A percentile compares a stretch with the other conserved stretches of the same genome.
These are phyloP conservation scores for Annulohypoxylon truncatum DNA, from an alignment of 2,329 filamentous ascomycete genomes.

Conservation along the genomic window DNA sequence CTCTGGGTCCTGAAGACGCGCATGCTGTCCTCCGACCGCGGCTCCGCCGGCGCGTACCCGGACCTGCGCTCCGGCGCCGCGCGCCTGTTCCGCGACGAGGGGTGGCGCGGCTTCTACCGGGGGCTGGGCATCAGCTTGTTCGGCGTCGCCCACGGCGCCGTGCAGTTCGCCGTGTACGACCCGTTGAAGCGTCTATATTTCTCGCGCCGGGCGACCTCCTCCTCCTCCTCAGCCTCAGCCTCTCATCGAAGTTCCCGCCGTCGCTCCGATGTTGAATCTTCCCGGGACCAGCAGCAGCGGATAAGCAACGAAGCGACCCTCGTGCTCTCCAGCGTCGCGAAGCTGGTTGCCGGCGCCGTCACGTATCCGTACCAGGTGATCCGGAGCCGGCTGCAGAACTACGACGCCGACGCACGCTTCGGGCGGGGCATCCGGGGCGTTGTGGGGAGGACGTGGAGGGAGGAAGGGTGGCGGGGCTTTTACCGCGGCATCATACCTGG, in stretches of 20 bases:
- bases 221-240: too few species aligned
- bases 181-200: slow-evolving; percentile 69
- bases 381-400: slow-evolving; percentile 87
- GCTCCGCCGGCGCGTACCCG: slow-evolving; percentile 81
- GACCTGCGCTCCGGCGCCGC: slow-evolving; percentile 77
- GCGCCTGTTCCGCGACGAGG: slow-evolving; percentile 77
- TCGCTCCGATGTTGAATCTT: background rate
- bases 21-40: slow-evolving; percentile 87
- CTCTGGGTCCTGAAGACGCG: slow-evolving; percentile 99
- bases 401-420: slow-evolving; percentile 81
- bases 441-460: slow-evolving; percentile 76
- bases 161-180: slow-evolving; percentile 97
- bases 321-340: slow-evolving; percentile 81
- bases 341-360: slow-evolving; percentile 86
- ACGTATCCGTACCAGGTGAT: slow-evolving; percentile 98
- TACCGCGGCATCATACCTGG: slow-evolving; percentile 93
- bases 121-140: slow-evolving; percentile 85
- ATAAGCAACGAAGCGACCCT: slow-evolving; percentile 82
- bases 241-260: too few species aligned
- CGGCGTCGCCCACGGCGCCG: slow-evolving; percentile 89
- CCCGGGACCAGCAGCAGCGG: slow-evolving; percentile 48
- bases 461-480: slow-evolving; percentile 85
- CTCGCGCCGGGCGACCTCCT: slow-evolving; percentile 51
- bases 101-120: slow-evolving; percentile 84
- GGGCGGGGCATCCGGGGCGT: slow-evolving; percentile 78